Percentiles rank a stretch among this genome's conserved stretches.
Evolutionary conservation across 768 basidiomycete genomes (phyloP).

Genomic region (Hericium erinaceus): DNA sequence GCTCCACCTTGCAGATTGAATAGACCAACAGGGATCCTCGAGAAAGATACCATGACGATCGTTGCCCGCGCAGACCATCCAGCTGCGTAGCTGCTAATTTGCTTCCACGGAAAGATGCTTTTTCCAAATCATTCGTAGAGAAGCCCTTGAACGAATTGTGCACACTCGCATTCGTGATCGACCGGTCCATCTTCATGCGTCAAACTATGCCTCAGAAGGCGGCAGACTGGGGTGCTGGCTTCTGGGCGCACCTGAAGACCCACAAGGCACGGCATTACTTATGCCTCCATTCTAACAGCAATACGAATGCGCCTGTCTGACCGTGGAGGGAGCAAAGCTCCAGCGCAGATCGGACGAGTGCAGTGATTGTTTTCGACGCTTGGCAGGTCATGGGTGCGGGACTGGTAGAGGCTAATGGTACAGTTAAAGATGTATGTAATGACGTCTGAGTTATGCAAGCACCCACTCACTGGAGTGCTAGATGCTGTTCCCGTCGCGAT

Average conservation of each 20-base stretch:
- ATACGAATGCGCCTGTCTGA: conserved; percentile 25
- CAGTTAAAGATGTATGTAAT: conserved; percentile 53
- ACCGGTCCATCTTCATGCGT: conserved; percentile 55
- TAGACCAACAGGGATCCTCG: too few relatives aligned
- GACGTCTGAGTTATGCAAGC: background rate
- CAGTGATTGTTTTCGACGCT: conserved; percentile 75
- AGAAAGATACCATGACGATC: too few relatives aligned
- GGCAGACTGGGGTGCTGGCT: conserved; percentile 54
- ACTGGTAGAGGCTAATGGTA: conserved; percentile 52
- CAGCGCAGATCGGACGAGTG: conserved; percentile 38
- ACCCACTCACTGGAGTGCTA: conserved; percentile 19
- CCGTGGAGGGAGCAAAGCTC: conserved; percentile 62
- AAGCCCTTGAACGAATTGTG: conserved; percentile 46
- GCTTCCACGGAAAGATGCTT: conserved; percentile 37
- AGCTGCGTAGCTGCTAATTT: conserved; percentile 29
- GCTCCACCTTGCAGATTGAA: too few relatives aligned
- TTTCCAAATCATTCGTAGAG: conserved; percentile 49
- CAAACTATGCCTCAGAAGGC: conserved; percentile 74
- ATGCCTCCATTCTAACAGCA: too few relatives aligned
- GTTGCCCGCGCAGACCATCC: conserved; percentile 31
- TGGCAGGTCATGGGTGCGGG: conserved; percentile 63
- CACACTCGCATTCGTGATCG: conserved; percentile 73
- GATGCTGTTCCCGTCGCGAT: conserved; percentile 66
- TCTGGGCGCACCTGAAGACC: conserved; percentile 80
- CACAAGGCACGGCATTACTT: conserved; percentile 45